These are phyloP conservation scores for Ceraceosorus guamensis DNA, from an alignment of 1,284 basidiomycete genomes.

Conservation along the genomic window DNA sequence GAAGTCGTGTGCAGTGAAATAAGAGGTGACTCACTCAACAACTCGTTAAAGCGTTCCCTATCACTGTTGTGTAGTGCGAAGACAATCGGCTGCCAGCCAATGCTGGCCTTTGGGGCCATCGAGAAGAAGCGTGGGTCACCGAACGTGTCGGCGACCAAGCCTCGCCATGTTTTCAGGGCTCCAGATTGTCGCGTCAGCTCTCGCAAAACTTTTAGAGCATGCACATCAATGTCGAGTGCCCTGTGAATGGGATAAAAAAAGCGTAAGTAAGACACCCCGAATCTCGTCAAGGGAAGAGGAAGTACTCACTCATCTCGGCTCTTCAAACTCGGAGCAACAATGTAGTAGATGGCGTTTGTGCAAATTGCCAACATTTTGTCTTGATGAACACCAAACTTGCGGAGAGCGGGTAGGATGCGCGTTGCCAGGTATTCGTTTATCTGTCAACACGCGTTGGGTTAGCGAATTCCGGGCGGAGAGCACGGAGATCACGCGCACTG, in stretches of 20 bases:
- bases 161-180: slow-evolving; percentile 76
- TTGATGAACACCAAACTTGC: slow-evolving; percentile 72
- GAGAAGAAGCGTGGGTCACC: slow-evolving; percentile 83
- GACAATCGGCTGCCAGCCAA: slow-evolving; percentile 69
- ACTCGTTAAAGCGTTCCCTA: slow-evolving; percentile 74
- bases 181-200: slow-evolving; percentile 73
- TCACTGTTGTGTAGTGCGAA: slow-evolving; percentile 75
- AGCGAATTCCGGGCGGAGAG: too few relatives aligned
- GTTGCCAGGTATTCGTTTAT: slow-evolving; percentile 69
- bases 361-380: slow-evolving; percentile 75
- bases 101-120: slow-evolving; percentile 56
- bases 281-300: background rate
- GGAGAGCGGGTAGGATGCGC: slow-evolving; percentile 66
- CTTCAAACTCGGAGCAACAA: slow-evolving; percentile 68
- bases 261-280: background rate
- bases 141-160: slow-evolving; percentile 70
- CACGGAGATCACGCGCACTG: too few relatives aligned
- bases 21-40: slow-evolving; percentile 52
- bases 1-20: too few relatives aligned
- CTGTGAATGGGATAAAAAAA: slow-evolving; percentile 10
- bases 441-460: background rate
- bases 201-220: slow-evolving; percentile 57
- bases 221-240: slow-evolving; percentile 49
- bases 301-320: slow-evolving; percentile 38
- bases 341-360: slow-evolving; percentile 75